These are phyloP conservation scores for Tylopilus subfusipes DNA, from an alignment of 768 basidiomycete genomes.

Conservation along the genomic window DNA sequence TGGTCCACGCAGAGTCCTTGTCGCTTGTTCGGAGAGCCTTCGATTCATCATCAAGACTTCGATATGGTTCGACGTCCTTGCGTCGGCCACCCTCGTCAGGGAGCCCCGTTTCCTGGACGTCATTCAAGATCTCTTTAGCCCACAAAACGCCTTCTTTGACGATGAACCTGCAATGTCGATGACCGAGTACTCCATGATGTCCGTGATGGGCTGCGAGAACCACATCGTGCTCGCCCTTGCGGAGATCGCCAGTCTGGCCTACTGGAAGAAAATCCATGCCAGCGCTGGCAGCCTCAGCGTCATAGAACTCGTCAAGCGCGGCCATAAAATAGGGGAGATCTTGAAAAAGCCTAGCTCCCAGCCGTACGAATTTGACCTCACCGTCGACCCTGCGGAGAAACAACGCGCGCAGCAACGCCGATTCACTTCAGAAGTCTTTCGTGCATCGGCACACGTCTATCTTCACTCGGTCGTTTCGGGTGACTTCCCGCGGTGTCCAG, in stretches of 20 bases:
- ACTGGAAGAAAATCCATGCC: slow-evolving; percentile 55
- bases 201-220: slow-evolving; percentile 84
- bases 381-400: slow-evolving; percentile 1
- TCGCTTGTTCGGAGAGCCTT: slow-evolving; percentile 45
- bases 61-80: slow-evolving; percentile 86
- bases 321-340: slow-evolving; percentile 46
- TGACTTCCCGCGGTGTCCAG: slow-evolving; percentile 59
- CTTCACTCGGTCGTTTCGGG: slow-evolving; percentile 76
- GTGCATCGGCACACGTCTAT: slow-evolving; percentile 70
- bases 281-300: slow-evolving; percentile 50
- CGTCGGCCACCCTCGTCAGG: slow-evolving; percentile 63
- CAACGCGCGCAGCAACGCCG: slow-evolving; percentile 35
- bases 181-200: slow-evolving; percentile 64
- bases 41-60: slow-evolving; percentile 79
- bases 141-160: slow-evolving; percentile 17
- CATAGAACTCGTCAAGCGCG: slow-evolving; percentile 54
- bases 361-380: not conserved
- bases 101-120: slow-evolving; percentile 54
- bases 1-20: slow-evolving; percentile 45
- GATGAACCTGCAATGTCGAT: slow-evolving; percentile 39
- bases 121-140: slow-evolving; percentile 54
- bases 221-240: slow-evolving; percentile 75
- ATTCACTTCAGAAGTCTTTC: slow-evolving; percentile 62
- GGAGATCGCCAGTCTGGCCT: slow-evolving; percentile 60
- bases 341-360: slow-evolving; percentile 21